Conservation (phyloP, 345 rosid species). For the Lenwebbia sp. region DNA sequence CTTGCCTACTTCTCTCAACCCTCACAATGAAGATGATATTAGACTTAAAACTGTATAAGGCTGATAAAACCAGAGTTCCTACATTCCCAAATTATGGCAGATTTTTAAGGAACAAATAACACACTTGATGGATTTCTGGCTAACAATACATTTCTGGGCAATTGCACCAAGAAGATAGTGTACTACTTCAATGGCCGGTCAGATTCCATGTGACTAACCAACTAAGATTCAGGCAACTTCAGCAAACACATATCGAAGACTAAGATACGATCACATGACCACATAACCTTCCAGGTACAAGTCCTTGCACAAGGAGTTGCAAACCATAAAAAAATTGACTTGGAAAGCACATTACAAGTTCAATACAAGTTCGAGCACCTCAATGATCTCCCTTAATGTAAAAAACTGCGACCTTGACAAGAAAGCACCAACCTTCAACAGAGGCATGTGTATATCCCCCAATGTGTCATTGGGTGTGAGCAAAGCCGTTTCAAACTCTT, state of each 20-base stretch:
- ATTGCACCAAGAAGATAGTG: neutral
- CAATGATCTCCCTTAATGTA: neutral
- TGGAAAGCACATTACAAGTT: neutral
- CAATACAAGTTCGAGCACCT: neutral
- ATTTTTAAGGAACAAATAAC: neutral
- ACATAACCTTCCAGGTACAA: neutral
- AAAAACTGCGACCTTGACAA: neutral
- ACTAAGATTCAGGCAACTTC: neutral
- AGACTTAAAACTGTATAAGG: neutral
- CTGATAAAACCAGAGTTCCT: neutral
- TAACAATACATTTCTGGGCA: neutral
- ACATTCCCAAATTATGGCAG: neutral
- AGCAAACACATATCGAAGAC: neutral
- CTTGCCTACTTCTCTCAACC: neutral
- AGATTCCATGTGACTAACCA: neutral
- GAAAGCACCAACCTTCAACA: constrained; percentile 73
- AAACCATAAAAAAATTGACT: neutral
- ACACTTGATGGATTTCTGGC: neutral
- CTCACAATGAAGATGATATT: neutral
- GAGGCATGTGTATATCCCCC: constrained; percentile 87
- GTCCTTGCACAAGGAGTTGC: neutral
- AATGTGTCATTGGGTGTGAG: constrained; percentile 82
- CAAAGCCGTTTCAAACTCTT: constrained; percentile 95
- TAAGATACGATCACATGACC: neutral
- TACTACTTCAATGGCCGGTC: neutral